Percentiles rank a stretch among this genome's conserved stretches.
Evolutionary conservation across 768 basidiomycete genomes (phyloP).

Genomic region (Russula compacta): DNA sequence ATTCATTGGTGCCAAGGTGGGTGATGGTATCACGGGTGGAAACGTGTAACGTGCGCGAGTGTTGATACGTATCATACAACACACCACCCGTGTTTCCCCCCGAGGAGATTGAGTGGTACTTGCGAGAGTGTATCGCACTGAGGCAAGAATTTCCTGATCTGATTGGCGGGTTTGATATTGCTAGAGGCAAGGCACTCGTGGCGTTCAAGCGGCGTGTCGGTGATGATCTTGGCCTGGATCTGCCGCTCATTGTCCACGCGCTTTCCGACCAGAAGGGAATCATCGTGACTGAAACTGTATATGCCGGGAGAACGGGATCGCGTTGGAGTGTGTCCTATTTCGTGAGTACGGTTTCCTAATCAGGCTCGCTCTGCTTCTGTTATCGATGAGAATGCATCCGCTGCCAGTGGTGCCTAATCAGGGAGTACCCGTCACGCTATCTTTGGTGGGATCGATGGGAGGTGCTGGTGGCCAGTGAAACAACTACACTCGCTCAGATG

Average conservation of each 20-base stretch:
- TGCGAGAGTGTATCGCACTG: constrained; percentile 70
- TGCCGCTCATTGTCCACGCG: constrained; percentile 76
- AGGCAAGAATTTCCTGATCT: constrained; percentile 69
- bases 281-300: no score
- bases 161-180: constrained; percentile 75
- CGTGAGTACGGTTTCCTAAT: constrained; percentile 38
- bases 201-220: constrained; percentile 49
- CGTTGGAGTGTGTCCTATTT: constrained; percentile 76
- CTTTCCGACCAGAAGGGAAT: constrained; percentile 44
- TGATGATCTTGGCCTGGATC: constrained; percentile 47
- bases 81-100: constrained; percentile 47
- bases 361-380: neutral
- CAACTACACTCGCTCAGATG: constrained; percentile 48
- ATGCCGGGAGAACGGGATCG: constrained; percentile 53
- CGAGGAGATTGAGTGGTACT: constrained; percentile 48
- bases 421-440: constrained; percentile 58
- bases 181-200: constrained; percentile 57
- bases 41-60: neutral
- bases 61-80: constrained; percentile 64
- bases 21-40: neutral
- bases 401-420: constrained; percentile 63
- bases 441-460: no score
- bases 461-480: constrained; percentile 61
- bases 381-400: constrained; percentile 40
- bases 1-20: constrained; percentile 59